Evolutionary conservation across 140 eudicot genomes (phyloP).

Genomic region (Ambrosia hybrid): DNA sequence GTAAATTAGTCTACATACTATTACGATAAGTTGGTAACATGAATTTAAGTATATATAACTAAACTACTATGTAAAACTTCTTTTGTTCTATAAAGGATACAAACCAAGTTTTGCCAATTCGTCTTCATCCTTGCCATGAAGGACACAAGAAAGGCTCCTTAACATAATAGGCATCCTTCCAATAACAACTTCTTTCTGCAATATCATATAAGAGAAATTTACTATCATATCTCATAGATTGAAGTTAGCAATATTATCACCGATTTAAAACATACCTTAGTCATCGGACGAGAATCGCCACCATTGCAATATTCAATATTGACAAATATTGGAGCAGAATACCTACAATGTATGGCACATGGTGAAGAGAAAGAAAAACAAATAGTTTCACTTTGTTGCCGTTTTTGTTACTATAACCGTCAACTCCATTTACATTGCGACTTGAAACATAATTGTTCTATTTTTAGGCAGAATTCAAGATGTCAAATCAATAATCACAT

Average conservation of each 20-base stretch:
- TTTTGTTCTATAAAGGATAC: conserved; percentile 12
- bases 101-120: conserved; percentile 83
- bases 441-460: neutral
- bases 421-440: neutral
- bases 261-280: conserved; percentile 36
- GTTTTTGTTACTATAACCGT: neutral
- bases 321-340: conserved; percentile 87
- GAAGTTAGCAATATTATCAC: conserved; percentile 24
- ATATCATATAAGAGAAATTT: conserved; percentile 15
- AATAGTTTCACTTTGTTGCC: neutral
- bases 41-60: neutral
- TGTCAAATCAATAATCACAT: conserved; percentile 1
- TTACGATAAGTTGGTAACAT: conserved; percentile 5
- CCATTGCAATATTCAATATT: conserved; percentile 59
- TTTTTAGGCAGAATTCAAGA: neutral
- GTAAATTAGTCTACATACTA: conserved; percentile 10
- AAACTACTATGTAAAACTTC: neutral
- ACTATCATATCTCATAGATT: conserved; percentile 18
- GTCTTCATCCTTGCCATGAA: conserved; percentile 84
- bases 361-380: neutral
- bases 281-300: conserved; percentile 33
- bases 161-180: conserved; percentile 96
- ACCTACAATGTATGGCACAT: conserved; percentile 35
- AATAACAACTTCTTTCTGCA: conserved; percentile 63
- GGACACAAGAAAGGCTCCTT: conserved; percentile 65